These are phyloP conservation scores for Fraxinus platypoda DNA, from an alignment of 305 asterid species.

Conservation along the genomic window DNA sequence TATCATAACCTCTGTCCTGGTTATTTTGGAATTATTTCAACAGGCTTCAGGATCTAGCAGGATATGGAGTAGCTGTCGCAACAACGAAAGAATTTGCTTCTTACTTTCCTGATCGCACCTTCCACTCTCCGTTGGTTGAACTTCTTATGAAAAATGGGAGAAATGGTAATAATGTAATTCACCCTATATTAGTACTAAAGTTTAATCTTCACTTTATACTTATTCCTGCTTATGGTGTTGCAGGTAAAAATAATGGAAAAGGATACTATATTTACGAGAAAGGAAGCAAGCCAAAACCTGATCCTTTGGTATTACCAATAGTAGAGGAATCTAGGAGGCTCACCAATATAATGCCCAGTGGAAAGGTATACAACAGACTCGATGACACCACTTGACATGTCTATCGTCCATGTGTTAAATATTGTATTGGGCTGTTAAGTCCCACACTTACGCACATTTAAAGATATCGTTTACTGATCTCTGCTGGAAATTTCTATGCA, in stretches of 20 bases:
- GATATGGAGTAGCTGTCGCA: constrained; percentile 89
- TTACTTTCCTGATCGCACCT: constrained; percentile 78
- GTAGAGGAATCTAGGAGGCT: constrained; percentile 70
- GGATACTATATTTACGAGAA: constrained; percentile 74
- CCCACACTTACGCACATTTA: background rate
- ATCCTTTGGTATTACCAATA: constrained; percentile 60
- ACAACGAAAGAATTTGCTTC: constrained; percentile 47
- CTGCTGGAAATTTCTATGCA: constrained; percentile 34
- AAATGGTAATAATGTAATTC: constrained; percentile 48
- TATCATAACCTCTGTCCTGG: constrained; percentile 6
- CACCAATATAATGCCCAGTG: constrained; percentile 60
- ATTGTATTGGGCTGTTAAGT: background rate
- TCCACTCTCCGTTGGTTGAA: constrained; percentile 61
- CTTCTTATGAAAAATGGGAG: constrained; percentile 88
- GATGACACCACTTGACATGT: background rate
- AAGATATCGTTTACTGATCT: background rate
- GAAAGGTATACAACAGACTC: constrained; percentile 46
- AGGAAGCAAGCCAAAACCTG: constrained; percentile 79
- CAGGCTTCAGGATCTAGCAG: constrained; percentile 96
- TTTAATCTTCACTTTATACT: constrained; percentile 19
- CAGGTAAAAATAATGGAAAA: constrained; percentile 85
- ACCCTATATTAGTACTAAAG: constrained; percentile 1
- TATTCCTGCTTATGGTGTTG: constrained; percentile 6
- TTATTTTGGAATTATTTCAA: constrained; percentile 23
- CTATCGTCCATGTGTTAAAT: background rate